phyloP scores from a whole-genome alignment of 495 filamentous ascomycete species.

The Penicillium cosmopolitanum region DNA sequence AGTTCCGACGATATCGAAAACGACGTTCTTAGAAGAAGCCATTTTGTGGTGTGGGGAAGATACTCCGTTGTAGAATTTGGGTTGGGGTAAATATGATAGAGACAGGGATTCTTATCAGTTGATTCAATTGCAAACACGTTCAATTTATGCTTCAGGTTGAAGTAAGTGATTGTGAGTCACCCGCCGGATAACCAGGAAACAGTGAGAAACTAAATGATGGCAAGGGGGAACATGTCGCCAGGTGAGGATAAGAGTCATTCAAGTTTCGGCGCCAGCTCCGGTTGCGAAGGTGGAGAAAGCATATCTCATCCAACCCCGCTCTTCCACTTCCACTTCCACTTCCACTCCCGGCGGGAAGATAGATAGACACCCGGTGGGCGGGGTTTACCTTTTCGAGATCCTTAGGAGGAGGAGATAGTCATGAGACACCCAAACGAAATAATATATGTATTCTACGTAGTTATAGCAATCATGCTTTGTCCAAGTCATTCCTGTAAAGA shows the following conservation, averaged over 20 bases:
- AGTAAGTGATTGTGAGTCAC: conserved; percentile 2
- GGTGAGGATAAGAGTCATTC: not conserved
- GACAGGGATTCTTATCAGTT: not conserved
- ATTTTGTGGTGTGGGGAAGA: conserved; percentile 8
- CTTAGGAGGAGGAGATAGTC: not conserved
- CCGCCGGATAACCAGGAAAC: not conserved
- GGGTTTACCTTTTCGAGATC: too few species aligned
- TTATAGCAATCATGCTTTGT: too few species aligned
- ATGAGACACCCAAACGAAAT: not conserved
- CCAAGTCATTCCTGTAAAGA: not conserved
- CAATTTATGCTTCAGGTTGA: not conserved
- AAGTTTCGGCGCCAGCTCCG: not conserved
- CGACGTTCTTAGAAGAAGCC: conserved; percentile 37
- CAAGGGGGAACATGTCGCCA: conserved; percentile 3
- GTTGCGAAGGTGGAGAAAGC: not conserved
- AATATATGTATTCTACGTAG: not conserved
- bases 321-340: not conserved
- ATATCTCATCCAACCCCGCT: not conserved
- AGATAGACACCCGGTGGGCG: conserved; percentile 1
- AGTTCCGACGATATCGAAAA: conserved; percentile 49
- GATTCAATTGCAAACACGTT: not conserved
- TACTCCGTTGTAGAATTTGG: not conserved
- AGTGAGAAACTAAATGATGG: too few species aligned
- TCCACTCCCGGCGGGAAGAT: conserved; percentile 15
- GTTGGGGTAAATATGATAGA: not conserved